These are phyloP conservation scores for Buxus sempervirens DNA, from an alignment of 164 flowering plant genomes.

Conservation along the genomic window DNA sequence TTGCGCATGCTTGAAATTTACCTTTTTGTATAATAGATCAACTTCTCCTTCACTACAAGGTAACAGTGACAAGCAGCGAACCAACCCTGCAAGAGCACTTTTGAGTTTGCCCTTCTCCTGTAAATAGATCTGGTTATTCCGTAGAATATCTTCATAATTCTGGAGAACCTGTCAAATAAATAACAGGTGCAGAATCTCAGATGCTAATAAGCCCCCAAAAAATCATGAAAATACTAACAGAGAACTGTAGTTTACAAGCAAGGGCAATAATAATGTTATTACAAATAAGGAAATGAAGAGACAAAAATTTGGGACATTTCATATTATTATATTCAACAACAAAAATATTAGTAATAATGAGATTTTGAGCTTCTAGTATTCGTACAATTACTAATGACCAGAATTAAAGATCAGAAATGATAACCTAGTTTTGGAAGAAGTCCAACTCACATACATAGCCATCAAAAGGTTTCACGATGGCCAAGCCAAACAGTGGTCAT, in stretches of 20 bases:
- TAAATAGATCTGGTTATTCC: constrained; percentile 53
- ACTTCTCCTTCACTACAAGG: constrained; percentile 36
- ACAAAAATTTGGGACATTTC: not conserved
- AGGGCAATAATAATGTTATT: not conserved
- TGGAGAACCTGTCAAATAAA: constrained; percentile 56
- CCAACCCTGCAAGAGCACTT: constrained; percentile 57
- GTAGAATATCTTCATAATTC: constrained; percentile 65
- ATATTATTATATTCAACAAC: not conserved
- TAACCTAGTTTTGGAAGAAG: not conserved
- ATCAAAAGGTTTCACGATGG: too few relatives aligned
- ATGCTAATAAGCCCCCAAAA: not conserved
- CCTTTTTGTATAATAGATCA: constrained; percentile 35
- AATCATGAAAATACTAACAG: not conserved
- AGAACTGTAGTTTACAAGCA: not conserved
- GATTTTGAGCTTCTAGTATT: not conserved
- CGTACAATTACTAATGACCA: not conserved
- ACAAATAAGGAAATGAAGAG: not conserved
- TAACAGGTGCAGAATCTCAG: not conserved
- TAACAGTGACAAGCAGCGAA: constrained; percentile 68
- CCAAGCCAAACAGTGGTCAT: too few relatives aligned
- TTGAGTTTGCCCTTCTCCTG: constrained; percentile 72
- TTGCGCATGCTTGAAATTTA: constrained; percentile 20
- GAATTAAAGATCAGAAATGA: not conserved
- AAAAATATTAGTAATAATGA: not conserved
- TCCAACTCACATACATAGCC: too few relatives aligned